These are phyloP conservation scores for Backusella tuberculispora DNA, from an alignment of 192 early-diverging fungal genomes.

Conservation along the genomic window DNA sequence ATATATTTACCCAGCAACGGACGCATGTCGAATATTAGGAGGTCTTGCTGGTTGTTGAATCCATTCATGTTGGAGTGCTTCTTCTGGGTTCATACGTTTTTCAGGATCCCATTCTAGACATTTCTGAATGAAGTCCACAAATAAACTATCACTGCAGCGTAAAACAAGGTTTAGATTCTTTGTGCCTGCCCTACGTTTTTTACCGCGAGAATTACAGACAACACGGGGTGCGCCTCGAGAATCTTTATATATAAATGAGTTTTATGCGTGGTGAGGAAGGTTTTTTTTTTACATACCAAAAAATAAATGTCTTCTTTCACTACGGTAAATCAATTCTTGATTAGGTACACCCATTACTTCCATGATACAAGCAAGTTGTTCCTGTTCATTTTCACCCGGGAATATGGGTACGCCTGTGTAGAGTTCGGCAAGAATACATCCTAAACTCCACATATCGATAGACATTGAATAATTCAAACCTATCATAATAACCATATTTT, in stretches of 20 bases:
- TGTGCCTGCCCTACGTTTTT: constrained; percentile 77
- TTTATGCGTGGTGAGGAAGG: constrained; percentile 15
- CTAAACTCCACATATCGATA: constrained; percentile 98
- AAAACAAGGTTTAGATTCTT: constrained; percentile 77
- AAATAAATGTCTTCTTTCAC: constrained; percentile 82
- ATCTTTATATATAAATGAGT: constrained; percentile 40
- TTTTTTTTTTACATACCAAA: constrained; percentile 63
- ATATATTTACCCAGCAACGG: neutral
- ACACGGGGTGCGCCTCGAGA: constrained; percentile 58
- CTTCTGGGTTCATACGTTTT: constrained; percentile 80
- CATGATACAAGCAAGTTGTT: constrained; percentile 95
- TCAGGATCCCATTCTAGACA: constrained; percentile 93
- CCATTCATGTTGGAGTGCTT: constrained; percentile 87
- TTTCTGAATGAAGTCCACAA: constrained; percentile 84
- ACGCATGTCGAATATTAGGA: neutral
- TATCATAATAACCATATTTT: neutral
- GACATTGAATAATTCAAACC: constrained; percentile 78
- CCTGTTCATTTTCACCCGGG: constrained; percentile 97
- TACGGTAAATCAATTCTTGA: constrained; percentile 72
- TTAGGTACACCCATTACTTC: constrained; percentile 88
- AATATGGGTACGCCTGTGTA: constrained; percentile 88
- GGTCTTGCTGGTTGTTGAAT: constrained; percentile 44
- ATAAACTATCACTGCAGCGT: constrained; percentile 73
- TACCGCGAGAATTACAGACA: constrained; percentile 86
- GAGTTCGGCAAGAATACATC: constrained; percentile 94